A percentile compares a stretch with the other conserved stretches of the same genome.
Evolutionary conservation across 2,329 filamentous ascomycete species (phyloP).

Genomic region (Phoma sp.): DNA sequence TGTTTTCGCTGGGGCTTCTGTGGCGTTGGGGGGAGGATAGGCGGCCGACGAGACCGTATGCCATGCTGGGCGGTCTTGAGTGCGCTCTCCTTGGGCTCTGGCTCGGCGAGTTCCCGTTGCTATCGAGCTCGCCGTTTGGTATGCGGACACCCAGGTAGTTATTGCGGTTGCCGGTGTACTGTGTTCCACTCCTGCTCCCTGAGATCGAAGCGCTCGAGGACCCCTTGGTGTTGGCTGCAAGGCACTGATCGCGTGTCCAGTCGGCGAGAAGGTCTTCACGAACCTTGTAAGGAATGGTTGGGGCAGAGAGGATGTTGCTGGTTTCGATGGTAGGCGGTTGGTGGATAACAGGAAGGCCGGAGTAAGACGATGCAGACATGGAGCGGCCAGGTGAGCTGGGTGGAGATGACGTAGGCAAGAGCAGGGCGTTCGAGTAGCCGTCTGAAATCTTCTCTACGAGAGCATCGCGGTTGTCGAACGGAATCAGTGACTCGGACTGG

Average conservation of each 20-base stretch:
- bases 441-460: conserved; percentile 78
- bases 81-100: conserved; percentile 43
- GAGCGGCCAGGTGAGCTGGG: conserved; percentile 72
- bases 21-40: conserved; percentile 37
- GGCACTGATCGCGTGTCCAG: conserved; percentile 79
- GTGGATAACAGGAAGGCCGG: conserved; percentile 54
- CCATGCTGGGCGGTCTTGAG: conserved; percentile 41
- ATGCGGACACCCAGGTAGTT: conserved; percentile 65
- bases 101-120: conserved; percentile 38
- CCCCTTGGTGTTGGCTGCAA: conserved; percentile 71
- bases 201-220: conserved; percentile 77
- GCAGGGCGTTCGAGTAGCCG: conserved; percentile 69
- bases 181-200: conserved; percentile 68
- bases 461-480: conserved; percentile 75
- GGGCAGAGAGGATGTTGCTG: conserved; percentile 30
- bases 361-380: conserved; percentile 62
- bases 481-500: conserved; percentile 60
- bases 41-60: conserved; percentile 47
- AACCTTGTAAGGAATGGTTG: conserved; percentile 69
- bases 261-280: conserved; percentile 78
- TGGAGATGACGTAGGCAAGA: conserved; percentile 74
- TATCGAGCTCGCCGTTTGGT: conserved; percentile 46
- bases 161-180: conserved; percentile 38
- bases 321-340: conserved; percentile 26
- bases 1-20: conserved; percentile 28